These are phyloP conservation scores for Plasmodium malariae DNA, from an alignment of 169 alveolate species.

Conservation along the genomic window DNA sequence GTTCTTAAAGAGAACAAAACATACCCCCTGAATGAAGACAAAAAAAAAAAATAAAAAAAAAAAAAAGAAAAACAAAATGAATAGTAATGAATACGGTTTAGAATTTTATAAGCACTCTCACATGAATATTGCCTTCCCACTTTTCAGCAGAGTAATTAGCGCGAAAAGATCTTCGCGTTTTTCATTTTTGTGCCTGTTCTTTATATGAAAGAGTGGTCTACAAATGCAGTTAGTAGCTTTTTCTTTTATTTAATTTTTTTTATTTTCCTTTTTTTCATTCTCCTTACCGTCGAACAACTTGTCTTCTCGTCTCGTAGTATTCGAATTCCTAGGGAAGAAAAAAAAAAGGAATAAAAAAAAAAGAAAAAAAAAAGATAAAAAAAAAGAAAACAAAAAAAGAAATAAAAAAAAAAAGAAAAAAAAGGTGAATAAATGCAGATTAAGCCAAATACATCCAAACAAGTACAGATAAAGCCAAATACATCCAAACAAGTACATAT, in stretches of 20 bases:
- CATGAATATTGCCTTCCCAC: no score
- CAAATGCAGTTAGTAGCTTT: no score
- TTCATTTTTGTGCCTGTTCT: no score
- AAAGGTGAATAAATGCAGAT: neutral
- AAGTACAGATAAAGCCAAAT: neutral
- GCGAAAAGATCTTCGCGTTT: no score
- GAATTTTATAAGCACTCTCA: no score
- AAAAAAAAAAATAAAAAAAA: neutral
- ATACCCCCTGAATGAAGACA: slow-evolving; percentile 27
- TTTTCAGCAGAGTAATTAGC: no score
- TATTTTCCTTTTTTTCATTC: no score
- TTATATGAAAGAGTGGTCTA: no score
- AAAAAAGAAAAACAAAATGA: no score
- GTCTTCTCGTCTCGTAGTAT: slow-evolving; percentile 31
- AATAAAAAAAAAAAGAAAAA: neutral
- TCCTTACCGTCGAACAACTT: slow-evolving; percentile 34
- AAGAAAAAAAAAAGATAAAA: neutral
- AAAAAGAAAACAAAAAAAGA: neutral
- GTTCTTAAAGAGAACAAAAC: slow-evolving; percentile 31
- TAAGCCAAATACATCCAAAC: neutral
- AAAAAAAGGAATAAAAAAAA: neutral
- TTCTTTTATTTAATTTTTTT: neutral
- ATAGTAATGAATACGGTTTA: no score
- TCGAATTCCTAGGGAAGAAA: slow-evolving; percentile 22
- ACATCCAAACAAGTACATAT: neutral